Evolutionary conservation across 2,329 filamentous ascomycete species (phyloP), one percentile per base, ranked within the genome.

Genomic region (Didymosphaeria variabile): DNA sequence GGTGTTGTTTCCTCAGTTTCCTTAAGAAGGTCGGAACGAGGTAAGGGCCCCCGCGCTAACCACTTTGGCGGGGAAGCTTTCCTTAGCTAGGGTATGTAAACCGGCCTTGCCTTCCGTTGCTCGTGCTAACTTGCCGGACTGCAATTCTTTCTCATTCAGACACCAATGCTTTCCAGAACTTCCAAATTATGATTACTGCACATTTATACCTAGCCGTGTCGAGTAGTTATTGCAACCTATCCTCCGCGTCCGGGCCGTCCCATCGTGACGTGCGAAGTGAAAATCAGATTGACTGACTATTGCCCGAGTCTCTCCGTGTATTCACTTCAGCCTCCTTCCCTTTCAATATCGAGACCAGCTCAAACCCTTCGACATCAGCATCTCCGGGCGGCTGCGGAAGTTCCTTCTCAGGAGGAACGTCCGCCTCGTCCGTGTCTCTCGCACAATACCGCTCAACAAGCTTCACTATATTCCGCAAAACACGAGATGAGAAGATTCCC

Each of bases 401-500:
- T 4, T 9, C 42, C 8, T 45, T 34, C 26, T 31, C 53, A 1
- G 19, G 15, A 17, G 13, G 32, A 19, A 47, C 26, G 23, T 9
- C 42, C 29, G 15, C 32, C 10, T 17, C 55, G 13, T 5, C 42
- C n/a, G n/a, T 19, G 10, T 29, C 36, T 9, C 19, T 45, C 17
- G 13, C 38, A 52, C 56, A 51, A 49, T 64, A 61, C 15, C 15
- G 50, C 36, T 59, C 53, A 36, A 64, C 55, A 21, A 59, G 50
- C 29, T 53, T 31, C 15, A 60, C 36, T 44, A 61, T 52, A 12
- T 51, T 59, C n/a, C 44, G 42, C 21, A 60, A 42, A 23, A 52
- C 49, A 6, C 38, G 55, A 10, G 42, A 32, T n/a, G 52, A 58
- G 15, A 63, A 45, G 29, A 65, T 23, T 2, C 45, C 81, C 68